A percentile compares a stretch with the other conserved stretches of the same genome.
phyloP scores from a whole-genome alignment of 495 filamentous ascomycete genomes.

The Penicillium steckii region DNA sequence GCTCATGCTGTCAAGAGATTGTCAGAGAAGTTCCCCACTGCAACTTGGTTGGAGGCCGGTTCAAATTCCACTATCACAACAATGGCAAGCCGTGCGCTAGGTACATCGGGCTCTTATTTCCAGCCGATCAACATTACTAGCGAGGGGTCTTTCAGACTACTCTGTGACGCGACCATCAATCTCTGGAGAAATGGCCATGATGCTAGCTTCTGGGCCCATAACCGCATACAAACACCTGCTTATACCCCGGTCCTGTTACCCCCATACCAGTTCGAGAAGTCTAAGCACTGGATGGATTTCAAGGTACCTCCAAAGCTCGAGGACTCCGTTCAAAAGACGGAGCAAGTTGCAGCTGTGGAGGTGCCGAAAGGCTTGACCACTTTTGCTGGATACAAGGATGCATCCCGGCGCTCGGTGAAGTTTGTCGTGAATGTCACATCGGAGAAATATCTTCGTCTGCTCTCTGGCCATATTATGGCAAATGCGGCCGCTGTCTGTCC shows the following conservation, averaged over 20 bases:
- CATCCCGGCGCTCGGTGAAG: not conserved
- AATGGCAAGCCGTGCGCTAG: constrained; percentile 40
- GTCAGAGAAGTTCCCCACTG: constrained; percentile 24
- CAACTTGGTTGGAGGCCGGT: constrained; percentile 52
- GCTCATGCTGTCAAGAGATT: constrained; percentile 46
- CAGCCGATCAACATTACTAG: constrained; percentile 42
- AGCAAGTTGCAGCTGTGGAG: not conserved
- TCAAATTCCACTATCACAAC: constrained; percentile 45
- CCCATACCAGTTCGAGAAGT: constrained; percentile 55
- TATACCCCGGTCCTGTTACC: constrained; percentile 44
- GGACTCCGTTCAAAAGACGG: not conserved
- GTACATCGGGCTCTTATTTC: constrained; percentile 24
- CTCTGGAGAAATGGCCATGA: constrained; percentile 48
- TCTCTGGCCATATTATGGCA: constrained; percentile 39
- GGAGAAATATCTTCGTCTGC: not conserved
- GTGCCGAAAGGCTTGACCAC: not conserved
- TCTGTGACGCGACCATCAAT: constrained; percentile 39
- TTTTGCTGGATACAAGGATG: not conserved
- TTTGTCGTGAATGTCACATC: not conserved
- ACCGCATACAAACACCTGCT: constrained; percentile 32
- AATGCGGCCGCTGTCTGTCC: constrained; percentile 50
- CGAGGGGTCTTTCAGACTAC: constrained; percentile 18
- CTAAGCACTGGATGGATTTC: constrained; percentile 32
- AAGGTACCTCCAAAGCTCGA: not conserved
- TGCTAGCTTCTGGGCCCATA: constrained; percentile 49